Conservation (phyloP, 768 basidiomycete genomes). For the Rubroboletus satanas region DNA sequence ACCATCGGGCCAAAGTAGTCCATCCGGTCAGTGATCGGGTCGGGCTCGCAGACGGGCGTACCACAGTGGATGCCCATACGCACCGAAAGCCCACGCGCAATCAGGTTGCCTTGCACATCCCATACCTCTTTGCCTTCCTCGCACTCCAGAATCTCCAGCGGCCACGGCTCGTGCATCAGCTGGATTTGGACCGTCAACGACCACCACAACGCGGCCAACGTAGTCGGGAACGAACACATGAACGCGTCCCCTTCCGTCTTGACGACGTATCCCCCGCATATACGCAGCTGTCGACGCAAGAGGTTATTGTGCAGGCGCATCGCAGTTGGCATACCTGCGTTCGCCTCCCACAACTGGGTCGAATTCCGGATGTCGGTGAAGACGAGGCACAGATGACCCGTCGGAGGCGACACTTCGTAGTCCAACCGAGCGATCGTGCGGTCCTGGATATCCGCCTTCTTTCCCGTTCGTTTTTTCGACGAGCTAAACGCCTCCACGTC, state of each 20-base stretch:
- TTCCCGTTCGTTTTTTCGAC: slow-evolving; percentile 32
- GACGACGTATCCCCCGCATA: slow-evolving; percentile 96
- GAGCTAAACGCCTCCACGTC: slow-evolving; percentile 36
- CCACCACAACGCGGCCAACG: slow-evolving; percentile 86
- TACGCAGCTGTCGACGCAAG: slow-evolving; percentile 77
- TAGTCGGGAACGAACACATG: slow-evolving; percentile 95
- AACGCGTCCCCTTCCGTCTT: slow-evolving; percentile 99
- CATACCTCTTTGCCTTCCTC: slow-evolving; percentile 82
- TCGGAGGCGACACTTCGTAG: slow-evolving; percentile 78
- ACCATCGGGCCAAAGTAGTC: slow-evolving; percentile 98
- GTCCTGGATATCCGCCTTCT: slow-evolving; percentile 52
- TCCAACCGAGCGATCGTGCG: slow-evolving; percentile 60
- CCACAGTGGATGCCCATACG: slow-evolving; percentile 99
- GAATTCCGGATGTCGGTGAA: slow-evolving; percentile 99
- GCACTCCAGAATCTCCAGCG: slow-evolving; percentile 86
- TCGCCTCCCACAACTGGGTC: slow-evolving; percentile 93
- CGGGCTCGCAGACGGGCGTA: slow-evolving; percentile 81
- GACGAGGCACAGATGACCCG: slow-evolving; percentile 84
- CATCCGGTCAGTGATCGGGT: slow-evolving; percentile 91
- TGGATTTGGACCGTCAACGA: slow-evolving; percentile 81
- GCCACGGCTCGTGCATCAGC: slow-evolving; percentile 83
- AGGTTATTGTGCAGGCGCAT: slow-evolving; percentile 88
- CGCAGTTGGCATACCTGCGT: slow-evolving; percentile 91
- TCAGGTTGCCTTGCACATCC: slow-evolving; percentile 60
- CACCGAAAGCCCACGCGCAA: slow-evolving; percentile 87